Percentiles rank a stretch among this genome's conserved stretches.
These are phyloP conservation scores for Alternaria ventricosa DNA, from an alignment of 2,329 filamentous ascomycete genomes.

Conservation along the genomic window DNA sequence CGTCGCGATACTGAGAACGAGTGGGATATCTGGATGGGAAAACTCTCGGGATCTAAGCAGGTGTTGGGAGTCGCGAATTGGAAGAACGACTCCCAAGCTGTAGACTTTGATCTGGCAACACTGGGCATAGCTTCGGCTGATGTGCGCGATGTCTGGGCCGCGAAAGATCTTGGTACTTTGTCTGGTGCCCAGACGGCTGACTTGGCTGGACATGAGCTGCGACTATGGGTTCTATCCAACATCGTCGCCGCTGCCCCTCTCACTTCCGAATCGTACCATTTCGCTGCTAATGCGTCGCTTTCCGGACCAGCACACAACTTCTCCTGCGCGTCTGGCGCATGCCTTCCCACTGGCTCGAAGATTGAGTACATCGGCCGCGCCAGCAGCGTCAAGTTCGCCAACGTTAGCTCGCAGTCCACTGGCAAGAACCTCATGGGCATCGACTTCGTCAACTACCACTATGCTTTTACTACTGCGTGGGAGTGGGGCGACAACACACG, in stretches of 20 bases:
- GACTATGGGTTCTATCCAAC: conserved; percentile 45
- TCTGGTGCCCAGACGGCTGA: conserved; percentile 21
- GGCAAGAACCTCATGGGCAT: conserved; percentile 44
- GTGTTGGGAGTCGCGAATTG: conserved; percentile 50
- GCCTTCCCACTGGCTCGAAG: conserved; percentile 44
- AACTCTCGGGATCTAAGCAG: conserved; percentile 43
- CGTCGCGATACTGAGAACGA: conserved; percentile 48
- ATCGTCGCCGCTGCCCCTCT: conserved; percentile 23
- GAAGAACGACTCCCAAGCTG: conserved; percentile 40
- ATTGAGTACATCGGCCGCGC: conserved; percentile 37
- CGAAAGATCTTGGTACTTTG: conserved; percentile 26
- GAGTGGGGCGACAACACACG: conserved; percentile 44
- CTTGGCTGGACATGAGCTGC: conserved; percentile 37
- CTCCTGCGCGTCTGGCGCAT: conserved; percentile 31
- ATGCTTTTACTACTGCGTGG: conserved; percentile 45
- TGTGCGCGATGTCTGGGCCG: conserved; percentile 47
- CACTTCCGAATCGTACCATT: conserved; percentile 34
- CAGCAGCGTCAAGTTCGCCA: conserved; percentile 36
- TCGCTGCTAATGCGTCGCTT: conserved; percentile 40
- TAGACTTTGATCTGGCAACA: conserved; percentile 39
- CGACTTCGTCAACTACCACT: conserved; percentile 52
- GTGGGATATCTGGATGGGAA: conserved; percentile 49
- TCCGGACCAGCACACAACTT: conserved; percentile 34
- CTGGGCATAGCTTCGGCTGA: conserved; percentile 45
- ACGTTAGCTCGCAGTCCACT: conserved; percentile 30